Conservation (phyloP, 2,329 filamentous ascomycete genomes). For the Talaromyces funiculosus region DNA sequence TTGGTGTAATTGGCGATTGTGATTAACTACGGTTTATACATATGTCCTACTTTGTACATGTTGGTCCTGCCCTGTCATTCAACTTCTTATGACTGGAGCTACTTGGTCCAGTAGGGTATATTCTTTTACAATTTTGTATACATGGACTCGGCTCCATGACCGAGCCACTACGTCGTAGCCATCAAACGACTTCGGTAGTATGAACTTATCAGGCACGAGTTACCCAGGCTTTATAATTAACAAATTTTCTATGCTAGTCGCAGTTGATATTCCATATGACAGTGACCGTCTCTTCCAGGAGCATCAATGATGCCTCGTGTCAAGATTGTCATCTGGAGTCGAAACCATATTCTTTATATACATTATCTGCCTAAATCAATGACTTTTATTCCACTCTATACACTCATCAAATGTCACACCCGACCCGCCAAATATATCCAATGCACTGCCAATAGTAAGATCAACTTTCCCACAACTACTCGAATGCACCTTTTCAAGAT, state of each 20-base stretch:
- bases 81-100: too few species aligned
- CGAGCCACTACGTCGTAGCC: too few species aligned
- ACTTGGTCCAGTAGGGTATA: too few species aligned
- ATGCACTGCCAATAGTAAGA: slow-evolving; percentile 88
- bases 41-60: background rate
- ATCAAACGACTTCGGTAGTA: too few species aligned
- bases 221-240: too few species aligned
- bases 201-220: too few species aligned
- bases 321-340: background rate
- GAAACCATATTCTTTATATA: background rate
- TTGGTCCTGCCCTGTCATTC: background rate
- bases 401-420: slow-evolving; percentile 86
- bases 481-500: slow-evolving; percentile 73
- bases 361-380: slow-evolving; percentile 19
- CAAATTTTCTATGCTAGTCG: too few species aligned
- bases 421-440: slow-evolving; percentile 90
- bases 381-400: slow-evolving; percentile 69
- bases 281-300: too few species aligned
- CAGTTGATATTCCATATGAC: too few species aligned
- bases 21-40: background rate
- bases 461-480: slow-evolving; percentile 80
- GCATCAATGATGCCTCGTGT: background rate
- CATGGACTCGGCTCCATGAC: too few species aligned
- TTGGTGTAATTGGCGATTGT: slow-evolving; percentile 2
- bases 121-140: too few species aligned